These are phyloP conservation scores for Dioscorea zingiberensis DNA, from an alignment of 106 monocot genomes.

Conservation along the genomic window DNA sequence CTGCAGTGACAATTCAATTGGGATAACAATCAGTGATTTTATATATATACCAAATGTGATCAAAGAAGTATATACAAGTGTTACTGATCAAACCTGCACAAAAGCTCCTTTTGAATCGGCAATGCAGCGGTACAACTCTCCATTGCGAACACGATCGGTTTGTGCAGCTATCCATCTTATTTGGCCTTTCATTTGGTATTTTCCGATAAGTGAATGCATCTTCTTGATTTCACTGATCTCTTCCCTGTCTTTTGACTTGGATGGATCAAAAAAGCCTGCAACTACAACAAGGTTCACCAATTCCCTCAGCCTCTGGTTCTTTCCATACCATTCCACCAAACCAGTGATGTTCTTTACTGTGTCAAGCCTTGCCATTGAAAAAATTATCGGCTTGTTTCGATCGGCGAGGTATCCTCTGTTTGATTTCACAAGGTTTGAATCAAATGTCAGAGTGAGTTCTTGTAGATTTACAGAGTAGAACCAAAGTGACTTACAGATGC, in stretches of 20 bases:
- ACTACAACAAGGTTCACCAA: conserved; percentile 92
- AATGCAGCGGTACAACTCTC: conserved; percentile 92
- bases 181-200: conserved; percentile 84
- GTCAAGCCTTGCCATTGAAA: conserved; percentile 98
- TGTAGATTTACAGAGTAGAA: neutral
- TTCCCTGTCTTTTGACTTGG: conserved; percentile 90
- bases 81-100: conserved; percentile 43
- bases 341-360: conserved; percentile 95
- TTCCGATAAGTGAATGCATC: conserved; percentile 78
- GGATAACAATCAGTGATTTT: no score
- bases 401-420: conserved; percentile 69
- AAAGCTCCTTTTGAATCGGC: conserved; percentile 91
- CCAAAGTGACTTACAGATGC: conserved; percentile 45
- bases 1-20: conserved; percentile 17
- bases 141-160: conserved; percentile 68
- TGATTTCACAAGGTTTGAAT: conserved; percentile 1
- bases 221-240: conserved; percentile 92
- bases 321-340: conserved; percentile 82
- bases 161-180: conserved; percentile 90
- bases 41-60: neutral
- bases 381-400: conserved; percentile 83
- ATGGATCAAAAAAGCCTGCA: conserved; percentile 74
- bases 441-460: neutral
- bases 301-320: conserved; percentile 74
- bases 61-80: neutral